phyloP scores from a whole-genome alignment of 139 green algal genomes.

The Diplosphaera chodatii region DNA sequence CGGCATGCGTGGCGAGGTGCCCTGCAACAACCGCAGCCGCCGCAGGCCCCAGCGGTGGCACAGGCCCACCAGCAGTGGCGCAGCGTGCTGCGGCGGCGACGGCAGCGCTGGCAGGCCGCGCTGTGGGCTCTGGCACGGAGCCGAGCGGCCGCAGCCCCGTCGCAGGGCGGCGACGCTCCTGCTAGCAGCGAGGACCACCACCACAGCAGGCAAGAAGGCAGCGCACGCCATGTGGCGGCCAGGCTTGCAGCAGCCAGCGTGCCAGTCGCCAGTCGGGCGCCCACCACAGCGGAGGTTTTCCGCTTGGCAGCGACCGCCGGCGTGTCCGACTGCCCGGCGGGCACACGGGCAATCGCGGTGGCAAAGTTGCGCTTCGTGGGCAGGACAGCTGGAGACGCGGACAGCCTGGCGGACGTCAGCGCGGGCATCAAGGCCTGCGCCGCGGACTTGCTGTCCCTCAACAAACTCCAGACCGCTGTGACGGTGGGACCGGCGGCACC shows the following conservation, averaged over 20 bases:
- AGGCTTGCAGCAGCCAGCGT: not conserved
- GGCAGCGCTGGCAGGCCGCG: not conserved
- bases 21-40: not conserved
- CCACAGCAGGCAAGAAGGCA: no score
- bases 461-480: not conserved
- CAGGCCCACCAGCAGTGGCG: not conserved
- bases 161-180: not conserved
- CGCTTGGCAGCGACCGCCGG: not conserved
- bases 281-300: not conserved
- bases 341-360: not conserved
- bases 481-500: not conserved
- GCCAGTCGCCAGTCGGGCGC: not conserved
- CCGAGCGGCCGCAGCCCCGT: no score
- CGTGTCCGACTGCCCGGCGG: not conserved
- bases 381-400: not conserved
- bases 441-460: not conserved
- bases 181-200: not conserved
- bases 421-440: not conserved
- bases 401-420: not conserved
- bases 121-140: not conserved
- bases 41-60: no score
- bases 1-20: not conserved
- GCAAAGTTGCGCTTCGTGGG: not conserved
- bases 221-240: not conserved
- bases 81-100: not conserved